phyloP scores from a whole-genome alignment of 1,139 yeast genomes.

The Candida freyschussii region DNA sequence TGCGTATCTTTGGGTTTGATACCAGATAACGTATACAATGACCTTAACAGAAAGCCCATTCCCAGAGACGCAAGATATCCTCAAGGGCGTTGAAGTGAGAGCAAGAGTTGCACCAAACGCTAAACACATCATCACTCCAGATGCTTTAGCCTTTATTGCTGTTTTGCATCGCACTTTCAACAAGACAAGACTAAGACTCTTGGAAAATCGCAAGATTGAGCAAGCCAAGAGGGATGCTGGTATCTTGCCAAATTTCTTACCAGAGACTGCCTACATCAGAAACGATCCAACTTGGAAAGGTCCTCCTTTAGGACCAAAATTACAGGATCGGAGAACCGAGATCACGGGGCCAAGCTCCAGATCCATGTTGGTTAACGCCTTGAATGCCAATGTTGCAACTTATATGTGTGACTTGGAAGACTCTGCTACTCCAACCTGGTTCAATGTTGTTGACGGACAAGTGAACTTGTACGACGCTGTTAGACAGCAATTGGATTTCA shows the following conservation, averaged over 20 bases:
- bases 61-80: constrained; percentile 45
- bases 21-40: constrained; percentile 7
- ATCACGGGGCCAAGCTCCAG: constrained; percentile 67
- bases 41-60: constrained; percentile 36
- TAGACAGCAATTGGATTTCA: constrained; percentile 44
- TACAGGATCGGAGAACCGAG: constrained; percentile 71
- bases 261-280: constrained; percentile 66
- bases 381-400: constrained; percentile 63
- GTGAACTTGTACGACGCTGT: constrained; percentile 56
- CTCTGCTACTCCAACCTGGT: constrained; percentile 60
- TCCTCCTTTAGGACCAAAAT: constrained; percentile 70
- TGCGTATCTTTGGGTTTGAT: background rate
- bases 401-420: constrained; percentile 76
- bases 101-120: constrained; percentile 50
- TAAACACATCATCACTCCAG: constrained; percentile 57
- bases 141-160: constrained; percentile 69
- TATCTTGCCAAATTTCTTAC: constrained; percentile 64
- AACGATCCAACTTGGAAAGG: constrained; percentile 78
- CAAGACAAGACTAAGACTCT: constrained; percentile 52
- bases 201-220: constrained; percentile 53
- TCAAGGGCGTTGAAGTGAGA: constrained; percentile 49
- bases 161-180: constrained; percentile 71
- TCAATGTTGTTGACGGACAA: constrained; percentile 48
- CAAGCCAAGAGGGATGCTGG: constrained; percentile 66
- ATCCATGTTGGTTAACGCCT: constrained; percentile 69